Base-by-base conservation (phyloP, 75 land plant genomes). In the Azolla pinnata region DNA sequence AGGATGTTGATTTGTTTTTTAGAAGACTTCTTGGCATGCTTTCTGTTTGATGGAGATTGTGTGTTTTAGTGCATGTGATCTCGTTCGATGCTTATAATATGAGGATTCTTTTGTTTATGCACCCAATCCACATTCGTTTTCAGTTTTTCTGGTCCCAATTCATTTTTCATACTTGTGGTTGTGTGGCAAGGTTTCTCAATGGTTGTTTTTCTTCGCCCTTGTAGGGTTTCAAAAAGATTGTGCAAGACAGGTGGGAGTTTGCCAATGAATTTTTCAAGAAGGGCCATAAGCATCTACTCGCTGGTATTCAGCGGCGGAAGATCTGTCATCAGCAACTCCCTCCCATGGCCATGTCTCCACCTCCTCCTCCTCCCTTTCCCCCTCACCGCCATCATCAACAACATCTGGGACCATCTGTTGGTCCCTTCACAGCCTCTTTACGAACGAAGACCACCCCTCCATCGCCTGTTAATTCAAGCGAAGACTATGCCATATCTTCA, bases 181-280 rank as follows among this genome's bases (percentile, higher is more conserved):
- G 42, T 38, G 42, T 38, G 14, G 14, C 28, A 17, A 26, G 4
- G 23, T 62, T 25, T 64, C 9, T 63, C 9, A 30, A 38, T 14
- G 42, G 14, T 7, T 38, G 42, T 7, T 45, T 32, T 20, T 2
- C 4, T 61, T 0, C 18, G 12, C 20, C 19, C 28, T 31, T 64
- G 32, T 59, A 76, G 79, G 79, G 79, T 25, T 76, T 76, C 44
- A 29, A 77, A 33, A 76, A 76, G 65, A 65, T 76, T 12, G 77
- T 76, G 17, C 66, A 77, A 4, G 79, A 76, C 30, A 35, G 76
- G 17, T 76, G 79, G 79, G 79, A 76, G 53, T 76, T 76, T 32
- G 70, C 79, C 5, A 76, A 76, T 38, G 79, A 76, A 28, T 66
- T 47, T 59, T 76, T 76, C 35, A 60, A 69, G 24, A 60, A 30